A percentile compares a stretch with the other conserved stretches of the same genome.
These are phyloP conservation scores for Tulasnella sp. DNA, from an alignment of 768 basidiomycete genomes.

Conservation along the genomic window DNA sequence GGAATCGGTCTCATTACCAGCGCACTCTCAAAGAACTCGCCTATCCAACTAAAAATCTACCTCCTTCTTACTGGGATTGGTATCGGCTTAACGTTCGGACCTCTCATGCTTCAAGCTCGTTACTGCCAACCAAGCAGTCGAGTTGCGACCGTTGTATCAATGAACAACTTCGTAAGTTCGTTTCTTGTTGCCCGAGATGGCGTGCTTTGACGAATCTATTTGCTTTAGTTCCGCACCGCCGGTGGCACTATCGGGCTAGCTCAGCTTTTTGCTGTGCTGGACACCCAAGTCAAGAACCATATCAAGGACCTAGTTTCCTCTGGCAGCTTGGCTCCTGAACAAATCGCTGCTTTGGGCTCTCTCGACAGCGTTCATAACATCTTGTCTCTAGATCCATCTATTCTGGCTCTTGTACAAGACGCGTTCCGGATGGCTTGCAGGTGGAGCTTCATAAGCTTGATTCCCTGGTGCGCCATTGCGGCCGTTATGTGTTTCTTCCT, in stretches of 20 bases:
- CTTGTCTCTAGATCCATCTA: slow-evolving; percentile 37
- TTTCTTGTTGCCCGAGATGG: neutral
- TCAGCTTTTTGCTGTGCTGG: slow-evolving; percentile 49
- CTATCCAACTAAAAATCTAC: slow-evolving; percentile 41
- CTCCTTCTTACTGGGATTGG: slow-evolving; percentile 46
- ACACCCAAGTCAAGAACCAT: slow-evolving; percentile 41
- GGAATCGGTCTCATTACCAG: slow-evolving; percentile 45
- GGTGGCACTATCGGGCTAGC: slow-evolving; percentile 54
- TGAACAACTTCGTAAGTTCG: slow-evolving; percentile 45
- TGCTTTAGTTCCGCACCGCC: slow-evolving; percentile 43
- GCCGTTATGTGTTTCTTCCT: slow-evolving; percentile 41
- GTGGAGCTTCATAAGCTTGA: slow-evolving; percentile 47
- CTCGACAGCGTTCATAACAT: slow-evolving; percentile 41
- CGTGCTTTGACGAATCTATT: neutral
- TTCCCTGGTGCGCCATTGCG: slow-evolving; percentile 46
- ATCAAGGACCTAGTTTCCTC: slow-evolving; percentile 32
- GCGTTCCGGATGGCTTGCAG: slow-evolving; percentile 44
- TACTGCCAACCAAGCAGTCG: slow-evolving; percentile 36
- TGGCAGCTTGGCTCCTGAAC: neutral
- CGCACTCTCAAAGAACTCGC: slow-evolving; percentile 41
- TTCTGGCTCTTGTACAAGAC: slow-evolving; percentile 39
- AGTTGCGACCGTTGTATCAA: slow-evolving; percentile 44
- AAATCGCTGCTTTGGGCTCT: slow-evolving; percentile 25
- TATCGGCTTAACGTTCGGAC: slow-evolving; percentile 42
- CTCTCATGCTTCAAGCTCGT: slow-evolving; percentile 31